Conservation (phyloP, 2,329 filamentous ascomycete species). For the Fusarium transvaalense region DNA sequence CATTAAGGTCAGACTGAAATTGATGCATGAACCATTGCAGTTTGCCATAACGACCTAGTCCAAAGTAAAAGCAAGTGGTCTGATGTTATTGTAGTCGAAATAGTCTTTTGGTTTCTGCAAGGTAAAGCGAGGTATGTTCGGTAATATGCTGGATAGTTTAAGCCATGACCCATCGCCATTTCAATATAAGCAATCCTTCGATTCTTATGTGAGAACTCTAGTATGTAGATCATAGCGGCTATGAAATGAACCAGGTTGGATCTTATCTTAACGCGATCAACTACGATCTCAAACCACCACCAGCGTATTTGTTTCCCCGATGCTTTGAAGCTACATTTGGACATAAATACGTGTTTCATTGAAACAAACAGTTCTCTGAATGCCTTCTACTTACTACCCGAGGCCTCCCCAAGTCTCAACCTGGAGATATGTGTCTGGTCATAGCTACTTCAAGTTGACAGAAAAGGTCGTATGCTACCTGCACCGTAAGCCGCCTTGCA, state of each 20-base stretch:
- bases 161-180: background rate
- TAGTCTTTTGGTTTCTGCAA: background rate
- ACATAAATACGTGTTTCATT: background rate
- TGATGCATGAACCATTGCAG: background rate
- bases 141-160: background rate
- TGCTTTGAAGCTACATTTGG: background rate
- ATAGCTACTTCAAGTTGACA: background rate
- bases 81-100: background rate
- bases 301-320: too few relatives aligned
- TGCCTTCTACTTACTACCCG: background rate
- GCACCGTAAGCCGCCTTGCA: slow-evolving; percentile 12
- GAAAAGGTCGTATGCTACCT: background rate
- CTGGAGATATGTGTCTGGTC: background rate
- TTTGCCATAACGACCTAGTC: background rate
- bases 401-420: slow-evolving; percentile 11
- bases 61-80: background rate
- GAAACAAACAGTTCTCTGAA: background rate
- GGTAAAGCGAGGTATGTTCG: background rate
- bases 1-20: background rate
- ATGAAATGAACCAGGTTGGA: background rate
- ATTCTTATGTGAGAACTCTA: slow-evolving; percentile 1
- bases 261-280: slow-evolving; percentile 9
- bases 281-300: background rate
- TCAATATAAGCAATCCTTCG: background rate
- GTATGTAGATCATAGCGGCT: background rate